Evolutionary conservation across 306 rosid species (phyloP).

Genomic region (Cotoneaster glaucophyllus): DNA sequence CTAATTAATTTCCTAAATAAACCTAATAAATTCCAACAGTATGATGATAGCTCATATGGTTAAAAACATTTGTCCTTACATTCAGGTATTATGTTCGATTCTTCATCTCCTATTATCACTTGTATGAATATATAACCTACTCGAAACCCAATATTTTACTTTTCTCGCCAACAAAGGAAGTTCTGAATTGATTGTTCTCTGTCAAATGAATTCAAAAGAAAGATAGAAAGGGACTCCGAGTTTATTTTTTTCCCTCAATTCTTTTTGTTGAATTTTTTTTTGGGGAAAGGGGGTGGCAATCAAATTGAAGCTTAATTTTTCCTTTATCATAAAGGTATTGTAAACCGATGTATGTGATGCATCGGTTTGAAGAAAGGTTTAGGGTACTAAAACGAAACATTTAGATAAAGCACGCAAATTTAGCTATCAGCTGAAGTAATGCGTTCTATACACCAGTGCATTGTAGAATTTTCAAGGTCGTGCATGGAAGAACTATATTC

Average conservation of each 20-base stretch:
- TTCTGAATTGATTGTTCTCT: background rate
- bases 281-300: background rate
- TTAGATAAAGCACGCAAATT: no score
- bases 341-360: background rate
- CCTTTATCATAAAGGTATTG: background rate
- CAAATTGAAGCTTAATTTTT: background rate
- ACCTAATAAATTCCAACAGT: no score
- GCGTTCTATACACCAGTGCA: no score
- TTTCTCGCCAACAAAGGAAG: background rate
- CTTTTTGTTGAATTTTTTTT: no score
- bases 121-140: background rate
- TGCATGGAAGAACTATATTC: no score
- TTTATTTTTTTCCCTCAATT: no score
- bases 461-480: no score
- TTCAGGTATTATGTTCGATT: no score
- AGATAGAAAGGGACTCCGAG: background rate
- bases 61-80: no score
- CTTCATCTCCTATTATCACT: background rate
- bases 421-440: no score
- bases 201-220: background rate
- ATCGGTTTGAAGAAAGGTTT: background rate
- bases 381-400: background rate
- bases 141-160: background rate
- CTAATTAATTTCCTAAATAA: no score
- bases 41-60: no score